Base-by-base conservation (phyloP, 805 yeast genomes). In the Lachancea sp. region DNA sequence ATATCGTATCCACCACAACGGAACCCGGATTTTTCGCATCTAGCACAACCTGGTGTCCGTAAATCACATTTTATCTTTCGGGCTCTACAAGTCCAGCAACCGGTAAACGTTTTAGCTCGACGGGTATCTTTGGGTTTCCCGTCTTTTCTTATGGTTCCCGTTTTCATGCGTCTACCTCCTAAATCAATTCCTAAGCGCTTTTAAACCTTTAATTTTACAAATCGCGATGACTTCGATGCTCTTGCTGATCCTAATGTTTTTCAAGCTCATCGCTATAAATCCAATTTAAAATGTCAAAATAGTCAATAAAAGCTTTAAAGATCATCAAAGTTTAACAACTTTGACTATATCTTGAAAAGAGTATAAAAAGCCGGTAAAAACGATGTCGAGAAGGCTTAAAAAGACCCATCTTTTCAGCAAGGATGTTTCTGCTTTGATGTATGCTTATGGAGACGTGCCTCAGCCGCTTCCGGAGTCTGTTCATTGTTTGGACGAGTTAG, bases 31-130 rank as follows among this genome's bases (percentile, higher is more conserved):
- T 79, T 81, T 34, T 69, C 69, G 62, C 96, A 89, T 46, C 85
- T 73, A n/a, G 63, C 59, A 63, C 96, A 89, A 12, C 66, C 59
- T 0, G 96, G 96, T 51, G 73, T 74, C 13, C 72, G 68, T 45
- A 84, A 68, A 59, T 87, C 95, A 63, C 96, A 89, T 47, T 85
- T 80, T 39, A 88, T 81, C 62, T 87, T 85, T 37, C 96, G 65
- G 13, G 81, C 69, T 36, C 96, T 72, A 57, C 96, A 88, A 0
- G 95, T 85, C 70, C 86, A 86, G 59, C 96, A 89, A 1, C 96
- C 96, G 0, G 85, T 80, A 58, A 86, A 88, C 0, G 93, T 81
- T 59, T 88, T 89, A 8, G 77, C 75, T 47, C 81, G 66, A 49
- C 43, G 43, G 18, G 13, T 16, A 12, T 32, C 37, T 26, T 40